These are phyloP conservation scores for Miscanthus lutarioriparius DNA, from an alignment of 176 grass and related monocot genomes.

Conservation along the genomic window DNA sequence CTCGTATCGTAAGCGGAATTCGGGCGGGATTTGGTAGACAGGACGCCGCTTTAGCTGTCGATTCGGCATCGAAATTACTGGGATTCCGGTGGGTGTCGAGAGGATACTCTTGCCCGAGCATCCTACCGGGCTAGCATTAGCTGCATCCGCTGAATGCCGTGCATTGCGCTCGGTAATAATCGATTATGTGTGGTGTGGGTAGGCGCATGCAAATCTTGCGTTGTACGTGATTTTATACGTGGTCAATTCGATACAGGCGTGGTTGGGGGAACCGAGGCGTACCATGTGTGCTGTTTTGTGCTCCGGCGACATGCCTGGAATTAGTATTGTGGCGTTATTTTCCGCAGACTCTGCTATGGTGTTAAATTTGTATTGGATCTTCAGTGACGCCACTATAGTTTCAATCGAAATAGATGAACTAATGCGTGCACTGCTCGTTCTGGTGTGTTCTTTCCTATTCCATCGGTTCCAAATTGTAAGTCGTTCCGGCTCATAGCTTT, in stretches of 20 bases:
- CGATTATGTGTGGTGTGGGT: background rate
- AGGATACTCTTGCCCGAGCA: background rate
- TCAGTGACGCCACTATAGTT: background rate
- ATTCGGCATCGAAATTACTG: background rate
- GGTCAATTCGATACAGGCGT: background rate
- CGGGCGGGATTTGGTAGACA: background rate
- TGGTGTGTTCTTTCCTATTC: background rate
- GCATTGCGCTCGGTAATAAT: background rate
- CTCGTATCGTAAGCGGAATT: background rate
- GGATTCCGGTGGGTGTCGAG: conserved; percentile 1
- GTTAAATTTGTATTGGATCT: background rate
- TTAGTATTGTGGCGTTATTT: background rate
- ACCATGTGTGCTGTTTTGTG: background rate
- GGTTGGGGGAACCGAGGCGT: background rate
- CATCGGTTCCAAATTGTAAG: too few species aligned
- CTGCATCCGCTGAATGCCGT: background rate
- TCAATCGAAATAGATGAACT: too few species aligned
- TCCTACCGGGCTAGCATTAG: background rate
- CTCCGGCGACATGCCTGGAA: background rate
- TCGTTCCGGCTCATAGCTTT: too few species aligned
- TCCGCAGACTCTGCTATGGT: background rate
- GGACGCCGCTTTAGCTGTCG: background rate
- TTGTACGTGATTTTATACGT: background rate
- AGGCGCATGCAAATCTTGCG: background rate
- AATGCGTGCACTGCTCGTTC: background rate